Percentiles rank a stretch among this genome's conserved stretches.
Evolutionary conservation across 192 early-diverging fungal genomes (phyloP).

Genomic region (Umbelopsis ramanniana): DNA sequence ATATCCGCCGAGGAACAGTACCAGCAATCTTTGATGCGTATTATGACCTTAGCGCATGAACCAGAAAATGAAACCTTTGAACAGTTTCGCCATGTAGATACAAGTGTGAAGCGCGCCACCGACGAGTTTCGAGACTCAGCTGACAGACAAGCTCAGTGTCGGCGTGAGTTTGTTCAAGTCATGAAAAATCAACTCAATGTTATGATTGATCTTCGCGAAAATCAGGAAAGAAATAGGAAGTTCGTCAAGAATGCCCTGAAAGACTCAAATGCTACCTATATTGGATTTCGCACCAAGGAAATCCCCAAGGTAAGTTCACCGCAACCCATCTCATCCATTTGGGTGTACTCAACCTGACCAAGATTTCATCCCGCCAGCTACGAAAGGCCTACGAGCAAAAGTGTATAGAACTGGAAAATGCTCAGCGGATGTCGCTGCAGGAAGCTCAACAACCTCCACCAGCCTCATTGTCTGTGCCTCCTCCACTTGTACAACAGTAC

Average conservation of each 20-base stretch:
- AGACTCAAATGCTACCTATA: slow-evolving; percentile 35
- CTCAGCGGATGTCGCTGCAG: slow-evolving; percentile 19
- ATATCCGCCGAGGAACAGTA: slow-evolving; percentile 16
- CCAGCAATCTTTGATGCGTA: slow-evolving; percentile 10
- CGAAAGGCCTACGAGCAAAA: slow-evolving; percentile 30
- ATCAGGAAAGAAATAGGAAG: slow-evolving; percentile 29
- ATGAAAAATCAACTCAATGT: slow-evolving; percentile 29
- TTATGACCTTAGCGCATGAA: not conserved
- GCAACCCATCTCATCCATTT: too few species aligned
- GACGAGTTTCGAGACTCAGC: slow-evolving; percentile 19
- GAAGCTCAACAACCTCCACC: slow-evolving; percentile 15
- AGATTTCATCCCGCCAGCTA: slow-evolving; percentile 26
- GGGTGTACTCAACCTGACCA: not conserved
- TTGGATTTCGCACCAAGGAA: slow-evolving; percentile 25
- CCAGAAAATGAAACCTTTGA: not conserved
- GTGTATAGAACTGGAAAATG: slow-evolving; percentile 30
- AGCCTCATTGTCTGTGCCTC: not conserved
- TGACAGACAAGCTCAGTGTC: slow-evolving; percentile 20
- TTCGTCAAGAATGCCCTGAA: slow-evolving; percentile 19
- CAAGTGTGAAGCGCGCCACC: slow-evolving; percentile 2
- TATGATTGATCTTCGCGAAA: slow-evolving; percentile 25
- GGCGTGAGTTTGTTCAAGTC: slow-evolving; percentile 23
- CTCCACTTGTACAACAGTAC: slow-evolving; percentile 4
- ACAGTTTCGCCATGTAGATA: slow-evolving; percentile 14
- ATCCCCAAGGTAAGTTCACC: slow-evolving; percentile 34